phyloP scores from a whole-genome alignment of 257 asterid species.

The Solanum appendiculatum region DNA sequence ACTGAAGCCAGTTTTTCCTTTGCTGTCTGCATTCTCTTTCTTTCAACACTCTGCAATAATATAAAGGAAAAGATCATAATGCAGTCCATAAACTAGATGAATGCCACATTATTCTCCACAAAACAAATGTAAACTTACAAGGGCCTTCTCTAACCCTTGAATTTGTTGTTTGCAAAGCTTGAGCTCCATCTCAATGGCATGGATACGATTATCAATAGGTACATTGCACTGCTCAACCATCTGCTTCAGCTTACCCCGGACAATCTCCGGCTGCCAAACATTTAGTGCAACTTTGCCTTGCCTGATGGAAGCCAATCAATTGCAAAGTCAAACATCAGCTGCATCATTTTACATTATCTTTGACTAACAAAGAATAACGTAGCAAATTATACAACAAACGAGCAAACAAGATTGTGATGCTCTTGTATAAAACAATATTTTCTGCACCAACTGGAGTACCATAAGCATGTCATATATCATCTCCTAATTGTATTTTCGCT shows the following conservation, averaged over 20 bases:
- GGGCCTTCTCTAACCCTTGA: slow-evolving; percentile 40
- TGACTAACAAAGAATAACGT: neutral
- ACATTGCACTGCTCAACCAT: slow-evolving; percentile 64
- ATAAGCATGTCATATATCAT: neutral
- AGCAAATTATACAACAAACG: neutral
- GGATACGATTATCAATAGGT: slow-evolving; percentile 49
- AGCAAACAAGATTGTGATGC: neutral
- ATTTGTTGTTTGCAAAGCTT: slow-evolving; percentile 78
- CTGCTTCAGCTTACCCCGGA: slow-evolving; percentile 61
- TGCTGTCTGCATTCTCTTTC: slow-evolving; percentile 42
- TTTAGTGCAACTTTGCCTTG: slow-evolving; percentile 72
- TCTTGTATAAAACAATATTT: neutral
- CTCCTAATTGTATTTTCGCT: neutral
- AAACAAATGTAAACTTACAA: slow-evolving; percentile 36
- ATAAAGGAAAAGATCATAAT: neutral
- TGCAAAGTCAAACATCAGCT: neutral
- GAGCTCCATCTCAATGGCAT: slow-evolving; percentile 78
- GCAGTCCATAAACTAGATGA: neutral
- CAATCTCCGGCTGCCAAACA: slow-evolving; percentile 91
- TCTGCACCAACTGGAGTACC: neutral
- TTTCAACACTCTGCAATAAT: slow-evolving; percentile 45
- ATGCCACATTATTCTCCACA: neutral
- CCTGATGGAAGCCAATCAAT: slow-evolving; percentile 27
- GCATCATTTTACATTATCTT: neutral
- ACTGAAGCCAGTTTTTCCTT: slow-evolving; percentile 52